A percentile compares a stretch with the other conserved stretches of the same genome.
Conservation (phyloP, 1,139 yeast genomes). For the Kazachstania sp. region DNA sequence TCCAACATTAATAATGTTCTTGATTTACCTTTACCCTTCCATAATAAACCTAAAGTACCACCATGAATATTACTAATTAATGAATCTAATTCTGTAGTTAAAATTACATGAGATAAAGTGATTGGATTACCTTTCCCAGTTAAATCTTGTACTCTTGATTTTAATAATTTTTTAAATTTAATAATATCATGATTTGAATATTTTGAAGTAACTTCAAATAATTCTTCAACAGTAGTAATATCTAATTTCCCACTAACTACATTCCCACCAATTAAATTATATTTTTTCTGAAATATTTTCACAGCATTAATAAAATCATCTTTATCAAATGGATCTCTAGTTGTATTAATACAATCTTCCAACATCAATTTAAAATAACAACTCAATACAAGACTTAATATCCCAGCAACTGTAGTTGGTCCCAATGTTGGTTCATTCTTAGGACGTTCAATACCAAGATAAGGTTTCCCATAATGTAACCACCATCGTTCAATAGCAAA, state of each 20-base stretch:
- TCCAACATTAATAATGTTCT: constrained; percentile 19
- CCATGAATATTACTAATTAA: constrained; percentile 36
- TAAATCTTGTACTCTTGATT: constrained; percentile 65
- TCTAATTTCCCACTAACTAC: constrained; percentile 36
- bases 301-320: constrained; percentile 56
- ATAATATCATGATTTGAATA: constrained; percentile 45
- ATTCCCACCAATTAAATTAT: constrained; percentile 33
- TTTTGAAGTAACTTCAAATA: constrained; percentile 53
- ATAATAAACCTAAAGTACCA: constrained; percentile 41
- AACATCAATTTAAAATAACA: constrained; percentile 56
- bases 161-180: constrained; percentile 59
- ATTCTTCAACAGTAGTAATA: constrained; percentile 50
- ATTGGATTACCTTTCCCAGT: constrained; percentile 35
- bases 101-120: constrained; percentile 38
- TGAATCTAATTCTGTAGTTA: constrained; percentile 43
- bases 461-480: constrained; percentile 61
- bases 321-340: constrained; percentile 82
- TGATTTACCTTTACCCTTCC: constrained; percentile 40
- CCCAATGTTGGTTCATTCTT: constrained; percentile 48
- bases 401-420: constrained; percentile 51
- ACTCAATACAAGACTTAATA: constrained; percentile 60
- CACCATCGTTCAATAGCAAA: constrained; percentile 75
- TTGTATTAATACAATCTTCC: constrained; percentile 60
- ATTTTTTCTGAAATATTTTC: constrained; percentile 60
- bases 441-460: constrained; percentile 36